Conservation (phyloP, 805 yeast genomes). For the Lachancea dasiensis region DNA sequence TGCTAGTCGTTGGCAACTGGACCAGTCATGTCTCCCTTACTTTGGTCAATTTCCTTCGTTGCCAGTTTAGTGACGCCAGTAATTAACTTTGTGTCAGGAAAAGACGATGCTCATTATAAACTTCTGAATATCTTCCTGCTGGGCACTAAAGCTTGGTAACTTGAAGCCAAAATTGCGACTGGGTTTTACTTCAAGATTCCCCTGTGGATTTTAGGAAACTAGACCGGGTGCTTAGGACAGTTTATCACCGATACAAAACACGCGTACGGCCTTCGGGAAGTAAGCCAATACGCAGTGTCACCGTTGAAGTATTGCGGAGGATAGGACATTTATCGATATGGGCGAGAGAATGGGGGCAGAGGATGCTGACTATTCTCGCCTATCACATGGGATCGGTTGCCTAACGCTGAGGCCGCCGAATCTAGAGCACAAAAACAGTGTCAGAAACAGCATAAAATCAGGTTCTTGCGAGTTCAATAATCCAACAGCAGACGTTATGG, state of each 20-base stretch:
- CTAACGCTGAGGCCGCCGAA: slow-evolving; percentile 4
- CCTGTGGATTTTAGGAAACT: neutral
- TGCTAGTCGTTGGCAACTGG: no score
- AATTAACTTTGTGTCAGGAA: slow-evolving; percentile 7
- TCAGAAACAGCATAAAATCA: neutral
- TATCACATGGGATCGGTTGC: neutral
- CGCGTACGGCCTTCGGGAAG: no score
- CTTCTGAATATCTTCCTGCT: neutral
- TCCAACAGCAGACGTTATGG: neutral
- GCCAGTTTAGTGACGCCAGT: slow-evolving; percentile 3
- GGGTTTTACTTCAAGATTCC: neutral
- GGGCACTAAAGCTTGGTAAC: neutral
- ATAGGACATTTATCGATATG: no score
- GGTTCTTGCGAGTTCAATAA: neutral
- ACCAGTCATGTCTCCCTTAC: no score
- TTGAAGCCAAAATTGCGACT: neutral
- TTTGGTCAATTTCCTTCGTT: neutral
- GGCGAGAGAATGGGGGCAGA: neutral
- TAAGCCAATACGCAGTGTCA: no score
- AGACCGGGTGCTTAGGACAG: neutral
- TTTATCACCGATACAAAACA: no score
- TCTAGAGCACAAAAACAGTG: neutral
- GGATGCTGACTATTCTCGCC: slow-evolving; percentile 2
- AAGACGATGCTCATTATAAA: neutral
- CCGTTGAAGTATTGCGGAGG: no score